phyloP scores from a whole-genome alignment of 1,284 basidiomycete genomes.

The Tetrapyrgos nigripes region DNA sequence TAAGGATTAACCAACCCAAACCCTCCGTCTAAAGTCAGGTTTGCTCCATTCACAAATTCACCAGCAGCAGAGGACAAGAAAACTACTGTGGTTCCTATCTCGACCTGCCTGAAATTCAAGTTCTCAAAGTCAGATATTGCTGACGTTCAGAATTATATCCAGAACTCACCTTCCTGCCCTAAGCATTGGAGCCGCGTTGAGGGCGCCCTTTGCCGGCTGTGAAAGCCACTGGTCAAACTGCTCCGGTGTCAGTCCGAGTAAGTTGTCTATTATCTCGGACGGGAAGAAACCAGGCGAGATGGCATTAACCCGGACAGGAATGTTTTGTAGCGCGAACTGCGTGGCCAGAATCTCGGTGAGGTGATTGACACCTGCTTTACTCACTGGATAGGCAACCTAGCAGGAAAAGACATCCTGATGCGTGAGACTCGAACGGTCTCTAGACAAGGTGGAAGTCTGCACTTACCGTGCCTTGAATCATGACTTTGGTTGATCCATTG shows the following conservation, averaged over 20 bases:
- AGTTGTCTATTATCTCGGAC: constrained; percentile 31
- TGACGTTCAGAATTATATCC: too few relatives aligned
- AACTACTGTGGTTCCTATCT: constrained; percentile 33
- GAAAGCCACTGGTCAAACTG: constrained; percentile 16
- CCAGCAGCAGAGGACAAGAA: constrained; percentile 34
- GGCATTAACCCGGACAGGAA: constrained; percentile 37
- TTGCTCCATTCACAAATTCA: constrained; percentile 34
- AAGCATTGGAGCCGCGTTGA: constrained; percentile 23
- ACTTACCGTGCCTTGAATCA: too few relatives aligned
- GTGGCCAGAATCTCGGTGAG: constrained; percentile 37
- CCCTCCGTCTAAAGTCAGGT: constrained; percentile 35
- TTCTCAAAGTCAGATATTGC: background rate
- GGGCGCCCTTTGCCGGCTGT: constrained; percentile 9
- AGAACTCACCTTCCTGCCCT: constrained; percentile 25
- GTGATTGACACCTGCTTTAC: constrained; percentile 38
- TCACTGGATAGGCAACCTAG: constrained; percentile 38
- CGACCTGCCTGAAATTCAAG: constrained; percentile 27
- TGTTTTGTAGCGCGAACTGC: constrained; percentile 33
- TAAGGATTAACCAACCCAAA: constrained; percentile 33
- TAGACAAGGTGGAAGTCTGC: too few relatives aligned
- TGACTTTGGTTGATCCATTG: too few relatives aligned
- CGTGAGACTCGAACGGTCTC: too few relatives aligned
- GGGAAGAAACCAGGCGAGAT: constrained; percentile 38
- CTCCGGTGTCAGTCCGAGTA: constrained; percentile 12
- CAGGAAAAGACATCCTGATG: too few relatives aligned